Evolutionary conservation across 2,329 filamentous ascomycete genomes (phyloP), one percentile per base, ranked within the genome.

Genomic region (Trichophaea hybrida): DNA sequence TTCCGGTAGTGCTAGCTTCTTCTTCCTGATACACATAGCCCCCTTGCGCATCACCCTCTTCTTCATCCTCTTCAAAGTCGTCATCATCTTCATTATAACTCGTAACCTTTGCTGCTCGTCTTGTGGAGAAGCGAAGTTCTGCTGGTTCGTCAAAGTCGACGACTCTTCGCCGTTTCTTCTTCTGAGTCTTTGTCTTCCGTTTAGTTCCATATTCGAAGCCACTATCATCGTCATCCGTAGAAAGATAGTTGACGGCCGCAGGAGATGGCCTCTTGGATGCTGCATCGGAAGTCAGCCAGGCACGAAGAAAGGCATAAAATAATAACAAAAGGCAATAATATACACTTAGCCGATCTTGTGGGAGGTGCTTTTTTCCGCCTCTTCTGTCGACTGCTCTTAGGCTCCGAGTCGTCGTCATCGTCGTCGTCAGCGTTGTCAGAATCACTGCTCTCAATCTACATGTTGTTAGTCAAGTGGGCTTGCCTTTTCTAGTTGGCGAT

Each of bases 71-170:
- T 57, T 77, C 75, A 33, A 57, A 59, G 35, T 63, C 59, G 59
- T 77, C 75, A 62, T 81, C 77, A 12, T 82, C 82, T 69, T 84
- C 82, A 63, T 84, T 84, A 70, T 85, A 85, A 62, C 79, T 85
- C 4, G 79, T 78, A 52, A 84, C 76, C 70, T 88, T 88, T 12
- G 40, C 55, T 57, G 88, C 87, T 64, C 88, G 85, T 61, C 91
- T 80, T 57, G 85, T 93, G 5, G 90, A 95, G 80, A 94, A 96
- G 65, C 91, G 85, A 70, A 95, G 87, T 74, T 95, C 90, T 59
- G 81, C 80, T 67, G 84, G 78, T 10, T 82, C 79, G 68, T 84
- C 78, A 53, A 76, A 80, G 31, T 82, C 78, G 61, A 77, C 74
- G 70, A 88, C 82, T 58, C 85, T 85, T 62, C 77, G 77, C 68